These are phyloP conservation scores for Andrographis paniculata DNA, from an alignment of 305 asterid species.

Conservation along the genomic window DNA sequence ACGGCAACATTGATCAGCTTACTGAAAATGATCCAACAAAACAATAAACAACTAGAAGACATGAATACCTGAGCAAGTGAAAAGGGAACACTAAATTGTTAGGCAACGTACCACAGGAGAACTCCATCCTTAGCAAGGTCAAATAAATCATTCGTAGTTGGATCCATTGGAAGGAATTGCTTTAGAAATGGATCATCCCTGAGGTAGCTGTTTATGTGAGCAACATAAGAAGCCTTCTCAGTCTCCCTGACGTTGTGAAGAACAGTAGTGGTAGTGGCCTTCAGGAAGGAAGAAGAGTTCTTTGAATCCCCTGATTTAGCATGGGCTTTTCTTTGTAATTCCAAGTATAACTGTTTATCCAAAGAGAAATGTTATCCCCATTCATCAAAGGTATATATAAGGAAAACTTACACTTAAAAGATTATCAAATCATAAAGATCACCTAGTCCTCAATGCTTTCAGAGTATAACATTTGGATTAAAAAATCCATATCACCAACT, in stretches of 20 bases:
- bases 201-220: constrained; percentile 92
- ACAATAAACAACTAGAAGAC: constrained; percentile 10
- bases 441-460: constrained; percentile 9
- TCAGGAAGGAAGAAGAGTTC: constrained; percentile 70
- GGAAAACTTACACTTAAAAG: constrained; percentile 6
- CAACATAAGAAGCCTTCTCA: constrained; percentile 86
- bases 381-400: constrained; percentile 12
- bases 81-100: constrained; percentile 15
- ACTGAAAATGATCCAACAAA: constrained; percentile 36
- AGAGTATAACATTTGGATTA: constrained; percentile 10
- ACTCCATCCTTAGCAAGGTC: constrained; percentile 96
- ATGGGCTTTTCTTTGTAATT: constrained; percentile 57
- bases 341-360: constrained; percentile 61
- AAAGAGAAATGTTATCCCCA: constrained; percentile 21
- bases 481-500: constrained; percentile 6
- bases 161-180: constrained; percentile 92
- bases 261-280: constrained; percentile 84
- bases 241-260: constrained; percentile 82
- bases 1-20: constrained; percentile 98
- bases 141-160: constrained; percentile 58
- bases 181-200: constrained; percentile 90
- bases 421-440: background rate
- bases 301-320: constrained; percentile 51
- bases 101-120: constrained; percentile 64
- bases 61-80: constrained; percentile 14